Evolutionary conservation across 495 filamentous ascomycete species (phyloP), one percentile per base, ranked within the genome.

Genomic region (Hypoxylon trugodes): DNA sequence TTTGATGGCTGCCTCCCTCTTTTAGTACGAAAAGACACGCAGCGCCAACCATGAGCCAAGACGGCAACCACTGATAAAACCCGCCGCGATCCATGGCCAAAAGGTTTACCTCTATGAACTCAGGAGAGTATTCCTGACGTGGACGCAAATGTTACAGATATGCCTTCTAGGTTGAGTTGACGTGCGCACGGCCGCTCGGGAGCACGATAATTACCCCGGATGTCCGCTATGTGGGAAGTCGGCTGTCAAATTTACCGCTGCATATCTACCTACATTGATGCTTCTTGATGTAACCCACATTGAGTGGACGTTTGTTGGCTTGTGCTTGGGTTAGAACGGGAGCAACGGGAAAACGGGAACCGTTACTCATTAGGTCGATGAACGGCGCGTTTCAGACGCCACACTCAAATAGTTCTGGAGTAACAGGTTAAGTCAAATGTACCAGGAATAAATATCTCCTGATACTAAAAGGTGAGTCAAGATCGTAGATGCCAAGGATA

Each of bases 131-230:
- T 50, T 45, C 19, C 26, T 50, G 56, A 46, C 43, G 50, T 35
- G 37, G 4, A 52, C 18, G 4, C 13, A 21, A 19, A 49, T n/a
- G 36, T 22, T 1, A 48, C 4, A 36, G 37, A 28, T 38, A 24
- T 30, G 13, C 26, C 10, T 30, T 5, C 45, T 22, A 30, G 35
- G 42, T 28, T 65, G 50, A 61, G 38, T 47, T 52, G 54, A 60
- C 45, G 35, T 2, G 18, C 40, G 57, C 46, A 61, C 51, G 51
- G 51, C 38, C 22, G 38, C 4, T 57, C 33, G 46, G 19, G 18
- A 26, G 33, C 51, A 52, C 51, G 51, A 46, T 57, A 6, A 7
- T 46, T 40, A 52, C 24, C 62, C 49, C 62, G 55, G 56, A 66
- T 51, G 56, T 66, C 62, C 62, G 62, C 25, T 38, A 3, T 16